These are phyloP conservation scores for Teratosphaeria destructans DNA, from an alignment of 2,329 filamentous ascomycete genomes.

Conservation along the genomic window DNA sequence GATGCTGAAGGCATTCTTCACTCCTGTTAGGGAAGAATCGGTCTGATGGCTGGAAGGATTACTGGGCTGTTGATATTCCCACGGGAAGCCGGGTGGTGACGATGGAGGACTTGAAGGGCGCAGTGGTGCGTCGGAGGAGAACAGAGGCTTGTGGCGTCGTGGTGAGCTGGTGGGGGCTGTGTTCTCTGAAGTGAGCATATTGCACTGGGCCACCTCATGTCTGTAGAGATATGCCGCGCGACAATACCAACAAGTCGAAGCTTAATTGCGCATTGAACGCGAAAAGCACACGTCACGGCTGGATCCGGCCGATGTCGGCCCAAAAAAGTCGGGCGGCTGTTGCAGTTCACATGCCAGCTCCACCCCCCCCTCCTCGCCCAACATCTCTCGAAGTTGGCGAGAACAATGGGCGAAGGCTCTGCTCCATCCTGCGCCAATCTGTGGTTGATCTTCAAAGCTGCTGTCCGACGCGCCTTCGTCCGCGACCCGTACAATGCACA, in stretches of 20 bases:
- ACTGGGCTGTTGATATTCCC: slow-evolving; percentile 18
- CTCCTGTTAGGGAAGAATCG: slow-evolving; percentile 6
- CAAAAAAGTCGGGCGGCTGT: not conserved
- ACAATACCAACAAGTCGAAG: not conserved
- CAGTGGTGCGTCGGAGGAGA: slow-evolving; percentile 17
- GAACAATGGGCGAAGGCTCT: not conserved
- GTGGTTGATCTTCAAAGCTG: slow-evolving; percentile 8
- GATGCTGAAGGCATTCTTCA: slow-evolving; percentile 23
- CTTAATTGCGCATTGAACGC: not conserved
- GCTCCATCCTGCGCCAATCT: slow-evolving; percentile 5
- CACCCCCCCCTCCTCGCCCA: not conserved
- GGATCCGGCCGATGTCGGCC: not conserved
- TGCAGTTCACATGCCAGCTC: not conserved
- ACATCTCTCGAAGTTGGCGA: not conserved
- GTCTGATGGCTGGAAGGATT: slow-evolving; percentile 11
- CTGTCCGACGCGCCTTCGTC: slow-evolving; percentile 12
- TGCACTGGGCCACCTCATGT: not conserved
- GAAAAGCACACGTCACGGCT: not conserved
- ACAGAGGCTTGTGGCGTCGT: slow-evolving; percentile 8
- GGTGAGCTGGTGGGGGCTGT: slow-evolving; percentile 14
- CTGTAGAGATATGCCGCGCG: not conserved
- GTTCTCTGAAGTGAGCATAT: slow-evolving; percentile 3
- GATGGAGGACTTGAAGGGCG: slow-evolving; percentile 40
- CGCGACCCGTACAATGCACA: slow-evolving; percentile 4
- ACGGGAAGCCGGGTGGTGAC: slow-evolving; percentile 38